phyloP scores from a whole-genome alignment of 805 yeast species.

The Ogataea neopini region DNA sequence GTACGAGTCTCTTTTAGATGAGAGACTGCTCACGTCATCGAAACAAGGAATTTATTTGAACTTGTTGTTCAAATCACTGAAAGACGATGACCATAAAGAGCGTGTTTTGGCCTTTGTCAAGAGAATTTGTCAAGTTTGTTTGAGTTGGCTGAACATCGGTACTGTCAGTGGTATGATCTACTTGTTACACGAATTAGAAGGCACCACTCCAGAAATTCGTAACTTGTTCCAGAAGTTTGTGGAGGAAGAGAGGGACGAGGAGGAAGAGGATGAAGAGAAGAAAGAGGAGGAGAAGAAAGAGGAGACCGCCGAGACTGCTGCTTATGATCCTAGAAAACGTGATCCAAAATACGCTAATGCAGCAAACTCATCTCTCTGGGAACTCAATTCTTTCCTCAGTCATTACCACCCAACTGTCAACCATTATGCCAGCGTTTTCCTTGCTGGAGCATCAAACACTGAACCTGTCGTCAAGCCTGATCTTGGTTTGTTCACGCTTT shows the following conservation, averaged over 20 bases:
- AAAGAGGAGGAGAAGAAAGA: constrained; percentile 10
- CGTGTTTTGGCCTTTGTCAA: constrained; percentile 89
- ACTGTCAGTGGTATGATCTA: constrained; percentile 81
- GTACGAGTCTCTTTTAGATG: constrained; percentile 86
- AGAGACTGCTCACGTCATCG: constrained; percentile 79
- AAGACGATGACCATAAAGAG: constrained; percentile 59
- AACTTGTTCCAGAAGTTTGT: constrained; percentile 56
- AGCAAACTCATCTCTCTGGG: constrained; percentile 82
- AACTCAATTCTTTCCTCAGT: constrained; percentile 64
- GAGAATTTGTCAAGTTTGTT: constrained; percentile 81
- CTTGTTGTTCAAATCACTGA: constrained; percentile 78
- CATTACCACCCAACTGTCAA: constrained; percentile 94
- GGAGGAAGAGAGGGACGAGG: constrained; percentile 43
- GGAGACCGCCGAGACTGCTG: constrained; percentile 13
- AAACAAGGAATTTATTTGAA: constrained; percentile 92
- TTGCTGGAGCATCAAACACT: constrained; percentile 43
- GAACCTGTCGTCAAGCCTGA: constrained; percentile 64
- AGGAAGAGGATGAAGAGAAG: constrained; percentile 33
- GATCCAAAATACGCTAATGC: constrained; percentile 95
- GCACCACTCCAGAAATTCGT: constrained; percentile 62
- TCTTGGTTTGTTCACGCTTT: constrained; percentile 79
- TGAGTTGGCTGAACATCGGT: constrained; percentile 86
- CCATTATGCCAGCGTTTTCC: constrained; percentile 68
- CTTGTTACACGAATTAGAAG: constrained; percentile 68
- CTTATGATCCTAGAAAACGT: constrained; percentile 83